Conservation (phyloP, 257 asterid species). For the Nicotiana sylvestris region DNA sequence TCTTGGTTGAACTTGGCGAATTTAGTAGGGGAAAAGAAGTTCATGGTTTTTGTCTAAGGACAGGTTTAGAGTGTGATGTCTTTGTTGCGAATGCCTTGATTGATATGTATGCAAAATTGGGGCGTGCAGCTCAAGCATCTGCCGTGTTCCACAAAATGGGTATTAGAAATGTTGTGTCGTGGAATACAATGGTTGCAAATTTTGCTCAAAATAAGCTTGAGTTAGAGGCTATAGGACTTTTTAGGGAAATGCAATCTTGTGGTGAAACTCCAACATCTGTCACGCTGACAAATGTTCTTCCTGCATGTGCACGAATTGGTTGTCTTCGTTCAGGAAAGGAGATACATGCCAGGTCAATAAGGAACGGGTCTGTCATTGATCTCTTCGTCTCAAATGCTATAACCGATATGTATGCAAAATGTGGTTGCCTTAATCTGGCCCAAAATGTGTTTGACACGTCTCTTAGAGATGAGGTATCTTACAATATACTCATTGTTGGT, state of each 20-base stretch:
- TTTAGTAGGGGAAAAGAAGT: constrained; percentile 49
- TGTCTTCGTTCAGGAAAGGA: constrained; percentile 52
- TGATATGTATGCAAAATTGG: constrained; percentile 64
- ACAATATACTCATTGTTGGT: constrained; percentile 56
- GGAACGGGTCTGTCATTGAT: constrained; percentile 36
- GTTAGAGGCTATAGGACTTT: constrained; percentile 39
- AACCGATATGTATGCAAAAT: constrained; percentile 66
- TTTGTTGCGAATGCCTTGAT: constrained; percentile 70
- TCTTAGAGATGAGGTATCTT: constrained; percentile 55
- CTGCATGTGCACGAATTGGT: constrained; percentile 64
- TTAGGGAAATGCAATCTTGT: constrained; percentile 53
- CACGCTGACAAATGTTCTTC: constrained; percentile 61
- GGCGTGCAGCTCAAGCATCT: constrained; percentile 39
- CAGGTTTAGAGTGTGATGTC: constrained; percentile 45
- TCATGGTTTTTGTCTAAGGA: constrained; percentile 55
- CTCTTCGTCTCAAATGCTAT: constrained; percentile 68
- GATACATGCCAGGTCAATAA: constrained; percentile 55
- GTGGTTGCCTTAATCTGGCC: constrained; percentile 52
- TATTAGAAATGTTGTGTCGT: constrained; percentile 48
- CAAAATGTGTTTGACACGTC: constrained; percentile 40
- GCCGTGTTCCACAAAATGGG: constrained; percentile 39
- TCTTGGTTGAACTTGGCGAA: constrained; percentile 44
- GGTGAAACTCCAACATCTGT: constrained; percentile 54
- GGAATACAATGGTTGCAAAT: constrained; percentile 72
- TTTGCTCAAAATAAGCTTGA: constrained; percentile 55